Evolutionary conservation across 1,284 basidiomycete species (phyloP).

Genomic region (Naganishia albida): DNA sequence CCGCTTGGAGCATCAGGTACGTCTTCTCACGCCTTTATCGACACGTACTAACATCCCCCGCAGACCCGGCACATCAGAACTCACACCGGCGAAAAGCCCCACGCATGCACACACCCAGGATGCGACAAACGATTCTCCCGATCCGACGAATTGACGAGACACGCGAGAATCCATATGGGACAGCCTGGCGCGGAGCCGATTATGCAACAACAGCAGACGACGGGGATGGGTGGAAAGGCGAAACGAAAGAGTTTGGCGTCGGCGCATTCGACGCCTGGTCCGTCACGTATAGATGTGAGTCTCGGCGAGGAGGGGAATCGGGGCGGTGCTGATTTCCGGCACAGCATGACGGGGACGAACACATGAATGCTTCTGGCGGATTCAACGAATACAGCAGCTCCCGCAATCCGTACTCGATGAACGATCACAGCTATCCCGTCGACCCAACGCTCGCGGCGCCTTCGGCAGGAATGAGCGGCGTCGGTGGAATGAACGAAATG

Average conservation of each 20-base stretch:
- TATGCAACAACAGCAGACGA: background rate
- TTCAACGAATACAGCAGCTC: constrained; percentile 38
- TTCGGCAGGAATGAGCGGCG: constrained; percentile 41
- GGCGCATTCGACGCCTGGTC: constrained; percentile 37
- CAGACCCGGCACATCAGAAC: constrained; percentile 97
- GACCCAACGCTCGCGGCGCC: constrained; percentile 41
- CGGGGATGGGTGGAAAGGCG: constrained; percentile 33
- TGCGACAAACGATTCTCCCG: constrained; percentile 98
- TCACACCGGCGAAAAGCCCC: constrained; percentile 97
- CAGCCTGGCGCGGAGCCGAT: constrained; percentile 35
- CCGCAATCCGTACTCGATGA: constrained; percentile 27
- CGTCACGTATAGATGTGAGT: constrained; percentile 44
- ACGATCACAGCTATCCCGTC: constrained; percentile 35
- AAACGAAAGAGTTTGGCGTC: constrained; percentile 38
- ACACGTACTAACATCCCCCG: constrained; percentile 33
- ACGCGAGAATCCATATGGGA: constrained; percentile 83
- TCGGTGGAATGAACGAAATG: constrained; percentile 59
- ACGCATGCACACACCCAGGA: constrained; percentile 85
- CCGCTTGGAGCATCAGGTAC: constrained; percentile 85
- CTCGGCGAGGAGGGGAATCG: background rate
- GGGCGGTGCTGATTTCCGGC: constrained; percentile 17
- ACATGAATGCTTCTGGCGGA: constrained; percentile 35
- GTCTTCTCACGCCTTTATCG: constrained; percentile 42
- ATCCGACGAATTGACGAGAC: constrained; percentile 94
- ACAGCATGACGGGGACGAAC: constrained; percentile 45